These are phyloP conservation scores for Trametes punicea DNA, from an alignment of 768 basidiomycete genomes.

Conservation along the genomic window DNA sequence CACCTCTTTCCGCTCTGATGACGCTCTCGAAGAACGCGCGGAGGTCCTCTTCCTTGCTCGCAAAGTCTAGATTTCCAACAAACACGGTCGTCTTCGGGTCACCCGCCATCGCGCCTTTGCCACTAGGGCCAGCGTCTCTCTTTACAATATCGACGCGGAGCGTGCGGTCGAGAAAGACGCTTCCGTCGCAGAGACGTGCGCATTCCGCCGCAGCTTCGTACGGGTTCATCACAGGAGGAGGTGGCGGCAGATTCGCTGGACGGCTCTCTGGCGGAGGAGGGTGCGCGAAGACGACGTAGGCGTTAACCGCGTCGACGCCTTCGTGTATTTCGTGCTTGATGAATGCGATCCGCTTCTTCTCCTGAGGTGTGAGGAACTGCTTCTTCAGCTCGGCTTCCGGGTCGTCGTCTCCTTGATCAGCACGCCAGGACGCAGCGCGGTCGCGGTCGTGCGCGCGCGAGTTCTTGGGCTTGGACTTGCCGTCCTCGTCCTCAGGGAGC, in stretches of 20 bases:
- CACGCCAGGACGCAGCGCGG: conserved; percentile 58
- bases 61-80: conserved; percentile 92
- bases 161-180: conserved; percentile 70
- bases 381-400: conserved; percentile 48
- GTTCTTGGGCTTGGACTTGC: conserved; percentile 28
- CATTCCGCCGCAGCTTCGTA: conserved; percentile 64
- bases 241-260: conserved; percentile 51
- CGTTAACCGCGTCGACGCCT: conserved; percentile 71
- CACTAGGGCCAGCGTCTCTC: conserved; percentile 26
- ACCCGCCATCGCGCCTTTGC: conserved; percentile 30
- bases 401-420: conserved; percentile 40
- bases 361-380: conserved; percentile 68
- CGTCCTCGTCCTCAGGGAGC: conserved; percentile 43
- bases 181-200: conserved; percentile 62
- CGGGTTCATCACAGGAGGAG: conserved; percentile 52
- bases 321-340: conserved; percentile 91
- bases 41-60: conserved; percentile 85
- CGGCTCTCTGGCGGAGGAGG: conserved; percentile 40
- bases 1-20: conserved; percentile 66
- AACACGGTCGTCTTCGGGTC: conserved; percentile 86
- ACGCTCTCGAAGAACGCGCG: conserved; percentile 82
- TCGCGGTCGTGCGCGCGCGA: conserved; percentile 50
- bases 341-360: conserved; percentile 93
- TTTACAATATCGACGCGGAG: conserved; percentile 76
- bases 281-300: conserved; percentile 90